A percentile compares a stretch with the other conserved stretches of the same genome.
phyloP scores from a whole-genome alignment of 169 alveolate genomes.

The Cyclospora cayetanensis region DNA sequence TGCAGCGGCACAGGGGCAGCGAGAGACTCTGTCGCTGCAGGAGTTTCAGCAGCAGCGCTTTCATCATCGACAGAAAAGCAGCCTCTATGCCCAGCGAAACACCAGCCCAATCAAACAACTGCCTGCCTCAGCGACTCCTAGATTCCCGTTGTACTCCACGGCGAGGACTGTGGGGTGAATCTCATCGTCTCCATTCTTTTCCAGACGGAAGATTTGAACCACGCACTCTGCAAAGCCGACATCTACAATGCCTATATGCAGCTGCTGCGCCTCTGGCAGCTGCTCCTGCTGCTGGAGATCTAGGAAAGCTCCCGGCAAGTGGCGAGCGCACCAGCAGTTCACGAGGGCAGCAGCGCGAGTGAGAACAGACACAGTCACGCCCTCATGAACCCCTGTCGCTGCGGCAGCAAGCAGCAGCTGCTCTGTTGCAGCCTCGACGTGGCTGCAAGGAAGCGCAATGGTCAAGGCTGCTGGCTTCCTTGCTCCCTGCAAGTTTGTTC shows the following conservation, averaged over 20 bases:
- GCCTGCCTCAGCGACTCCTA: too few species aligned
- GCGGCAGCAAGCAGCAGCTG: neutral
- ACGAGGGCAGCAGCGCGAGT: constrained; percentile 42
- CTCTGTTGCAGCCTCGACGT: neutral
- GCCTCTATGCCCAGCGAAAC: too few species aligned
- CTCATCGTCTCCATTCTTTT: too few species aligned
- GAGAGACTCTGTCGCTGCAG: too few species aligned
- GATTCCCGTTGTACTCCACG: too few species aligned
- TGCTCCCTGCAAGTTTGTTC: neutral
- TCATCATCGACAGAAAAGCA: too few species aligned
- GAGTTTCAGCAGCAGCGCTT: too few species aligned
- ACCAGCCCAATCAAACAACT: too few species aligned
- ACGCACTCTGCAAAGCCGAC: constrained; percentile 17
- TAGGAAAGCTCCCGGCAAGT: constrained; percentile 27
- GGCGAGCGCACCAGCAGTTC: constrained; percentile 31
- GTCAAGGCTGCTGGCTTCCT: neutral
- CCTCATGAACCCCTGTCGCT: too few species aligned
- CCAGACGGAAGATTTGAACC: constrained; percentile 1
- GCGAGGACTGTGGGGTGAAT: too few species aligned
- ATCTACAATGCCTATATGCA: neutral
- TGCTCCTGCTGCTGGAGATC: neutral
- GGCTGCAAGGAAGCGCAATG: neutral
- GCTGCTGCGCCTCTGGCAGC: neutral
- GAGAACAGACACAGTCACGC: neutral
- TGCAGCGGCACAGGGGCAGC: too few species aligned